These are phyloP conservation scores for Nicotiana noctiflora DNA, from an alignment of 257 asterid genomes.

Conservation along the genomic window DNA sequence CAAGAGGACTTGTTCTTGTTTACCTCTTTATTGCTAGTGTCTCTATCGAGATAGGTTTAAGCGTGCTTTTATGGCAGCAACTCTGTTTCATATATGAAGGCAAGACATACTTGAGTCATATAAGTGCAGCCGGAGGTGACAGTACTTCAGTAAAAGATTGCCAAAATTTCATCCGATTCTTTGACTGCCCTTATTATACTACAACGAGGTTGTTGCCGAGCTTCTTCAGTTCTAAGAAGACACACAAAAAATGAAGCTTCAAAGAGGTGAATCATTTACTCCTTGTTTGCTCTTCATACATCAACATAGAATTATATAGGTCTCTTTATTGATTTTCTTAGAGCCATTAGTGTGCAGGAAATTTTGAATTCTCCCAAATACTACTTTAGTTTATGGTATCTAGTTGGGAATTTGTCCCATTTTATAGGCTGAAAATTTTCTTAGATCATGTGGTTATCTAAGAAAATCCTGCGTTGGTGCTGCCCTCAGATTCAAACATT, in stretches of 20 bases:
- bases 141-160: constrained; percentile 49
- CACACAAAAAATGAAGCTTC: constrained; percentile 47
- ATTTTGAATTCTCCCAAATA: not conserved
- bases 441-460: not conserved
- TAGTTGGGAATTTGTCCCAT: not conserved
- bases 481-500: not conserved
- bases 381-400: not conserved
- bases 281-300: not conserved
- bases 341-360: not conserved
- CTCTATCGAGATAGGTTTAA: constrained; percentile 66
- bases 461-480: not conserved
- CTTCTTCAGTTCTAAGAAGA: constrained; percentile 64
- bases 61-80: constrained; percentile 85
- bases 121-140: constrained; percentile 44
- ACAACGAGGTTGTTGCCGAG: constrained; percentile 51
- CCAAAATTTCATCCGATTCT: constrained; percentile 57
- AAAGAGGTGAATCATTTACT: not conserved
- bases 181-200: constrained; percentile 45
- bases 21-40: constrained; percentile 71
- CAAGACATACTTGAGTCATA: constrained; percentile 71
- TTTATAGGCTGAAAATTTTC: not conserved
- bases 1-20: constrained; percentile 69
- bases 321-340: not conserved
- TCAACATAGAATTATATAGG: not conserved
- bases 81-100: constrained; percentile 76